Conservation (phyloP, 1,284 basidiomycete genomes). For the Sporisorium reilianum region DNA sequence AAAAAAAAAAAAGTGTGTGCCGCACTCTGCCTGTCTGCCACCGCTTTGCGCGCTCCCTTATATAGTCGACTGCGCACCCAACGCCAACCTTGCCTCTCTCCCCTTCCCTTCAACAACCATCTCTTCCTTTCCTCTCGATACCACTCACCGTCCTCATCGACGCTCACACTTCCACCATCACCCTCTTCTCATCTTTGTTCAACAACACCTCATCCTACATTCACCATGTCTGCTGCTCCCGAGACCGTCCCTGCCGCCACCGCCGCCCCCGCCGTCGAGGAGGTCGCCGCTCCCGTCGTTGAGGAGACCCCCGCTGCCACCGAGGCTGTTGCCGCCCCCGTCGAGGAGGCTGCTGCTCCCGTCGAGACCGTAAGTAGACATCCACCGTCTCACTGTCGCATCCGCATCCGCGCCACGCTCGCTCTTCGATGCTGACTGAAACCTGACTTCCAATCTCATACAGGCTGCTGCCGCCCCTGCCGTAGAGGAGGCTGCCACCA, state of each 20-base stretch:
- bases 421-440: too few relatives aligned
- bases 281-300: conserved; percentile 40
- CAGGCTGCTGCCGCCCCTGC: conserved; percentile 17
- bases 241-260: conserved; percentile 39
- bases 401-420: too few relatives aligned
- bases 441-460: neutral
- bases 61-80: conserved; percentile 33
- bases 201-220: conserved; percentile 4
- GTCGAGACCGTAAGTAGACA: conserved; percentile 33
- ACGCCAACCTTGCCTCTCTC: conserved; percentile 13
- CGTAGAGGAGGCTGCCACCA: conserved; percentile 22
- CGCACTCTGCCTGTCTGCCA: too few relatives aligned
- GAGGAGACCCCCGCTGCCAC: conserved; percentile 27
- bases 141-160: conserved; percentile 9
- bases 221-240: conserved; percentile 53
- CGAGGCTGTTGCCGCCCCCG: conserved; percentile 29
- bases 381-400: neutral
- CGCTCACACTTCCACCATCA: conserved; percentile 11
- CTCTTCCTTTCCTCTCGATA: conserved; percentile 1
- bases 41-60: conserved; percentile 33
- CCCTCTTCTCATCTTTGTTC: conserved; percentile 9
- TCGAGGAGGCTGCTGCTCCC: conserved; percentile 34
- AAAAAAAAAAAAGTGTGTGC: conserved; percentile 5
- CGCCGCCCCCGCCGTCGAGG: conserved; percentile 35
- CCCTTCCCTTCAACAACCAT: conserved; percentile 15